Conservation (phyloP, 441 rosid species). For the Syzygium malaccense region DNA sequence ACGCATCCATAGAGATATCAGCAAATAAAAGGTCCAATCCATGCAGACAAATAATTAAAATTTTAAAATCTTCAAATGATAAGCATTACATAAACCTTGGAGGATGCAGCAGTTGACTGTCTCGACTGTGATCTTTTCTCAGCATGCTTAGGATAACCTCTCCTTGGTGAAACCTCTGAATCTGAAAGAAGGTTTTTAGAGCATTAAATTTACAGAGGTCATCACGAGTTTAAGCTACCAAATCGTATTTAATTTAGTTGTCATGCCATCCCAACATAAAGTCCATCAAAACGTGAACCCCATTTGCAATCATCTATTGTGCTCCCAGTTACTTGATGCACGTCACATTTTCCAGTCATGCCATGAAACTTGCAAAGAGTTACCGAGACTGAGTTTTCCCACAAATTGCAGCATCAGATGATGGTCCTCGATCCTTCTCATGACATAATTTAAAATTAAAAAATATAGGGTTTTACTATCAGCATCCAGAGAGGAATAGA, state of each 20-base stretch:
- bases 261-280: neutral
- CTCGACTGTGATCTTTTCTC: constrained; percentile 33
- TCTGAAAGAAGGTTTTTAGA: constrained; percentile 25
- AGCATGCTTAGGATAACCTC: constrained; percentile 31
- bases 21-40: neutral
- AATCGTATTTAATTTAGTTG: neutral
- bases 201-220: neutral
- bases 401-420: neutral
- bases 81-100: constrained; percentile 32
- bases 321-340: neutral
- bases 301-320: neutral
- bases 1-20: neutral
- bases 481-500: neutral
- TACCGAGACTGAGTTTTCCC: neutral
- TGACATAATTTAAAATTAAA: neutral
- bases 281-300: neutral
- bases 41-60: neutral
- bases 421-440: neutral
- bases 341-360: neutral
- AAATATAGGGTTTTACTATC: neutral
- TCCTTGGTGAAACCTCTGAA: constrained; percentile 21
- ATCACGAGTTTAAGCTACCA: neutral
- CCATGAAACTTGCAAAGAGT: neutral
- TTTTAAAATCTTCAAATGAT: neutral
- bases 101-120: constrained; percentile 22